Percentiles rank a stretch among this genome's conserved stretches.
Conservation (phyloP, 352 stramenopile species). For the Vaucheria bursata region DNA sequence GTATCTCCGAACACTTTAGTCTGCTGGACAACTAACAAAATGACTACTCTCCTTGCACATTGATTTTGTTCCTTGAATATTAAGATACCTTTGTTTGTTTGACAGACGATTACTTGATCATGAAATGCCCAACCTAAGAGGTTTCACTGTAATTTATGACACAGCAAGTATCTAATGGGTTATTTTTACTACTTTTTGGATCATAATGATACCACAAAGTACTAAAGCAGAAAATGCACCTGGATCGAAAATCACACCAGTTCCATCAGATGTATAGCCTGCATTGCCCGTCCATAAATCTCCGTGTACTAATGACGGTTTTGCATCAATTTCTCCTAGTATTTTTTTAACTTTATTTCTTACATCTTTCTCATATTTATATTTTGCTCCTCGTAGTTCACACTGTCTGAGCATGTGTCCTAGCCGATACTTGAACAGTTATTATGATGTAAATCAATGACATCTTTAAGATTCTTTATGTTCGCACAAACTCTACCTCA, state of each 20-base stretch:
- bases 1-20: no score
- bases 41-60: no score
- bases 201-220: no score
- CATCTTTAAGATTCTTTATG: background rate
- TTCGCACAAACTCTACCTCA: conserved; percentile 9
- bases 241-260: conserved; percentile 20
- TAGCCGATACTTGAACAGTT: conserved; percentile 18
- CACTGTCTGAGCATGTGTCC: conserved; percentile 45
- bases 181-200: no score
- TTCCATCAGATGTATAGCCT: conserved; percentile 44
- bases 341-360: conserved; percentile 21
- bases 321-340: conserved; percentile 4
- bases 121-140: no score
- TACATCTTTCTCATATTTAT: conserved; percentile 20
- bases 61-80: no score
- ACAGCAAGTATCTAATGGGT: no score
- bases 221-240: conserved; percentile 14
- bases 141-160: no score
- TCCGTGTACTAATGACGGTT: conserved; percentile 63
- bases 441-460: no score
- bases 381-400: conserved; percentile 29
- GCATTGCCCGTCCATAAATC: conserved; percentile 79
- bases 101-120: no score
- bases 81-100: no score
- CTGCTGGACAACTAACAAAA: no score